These are phyloP conservation scores for Scedosporium minutisporum DNA, from an alignment of 2,329 filamentous ascomycete genomes.

Conservation along the genomic window DNA sequence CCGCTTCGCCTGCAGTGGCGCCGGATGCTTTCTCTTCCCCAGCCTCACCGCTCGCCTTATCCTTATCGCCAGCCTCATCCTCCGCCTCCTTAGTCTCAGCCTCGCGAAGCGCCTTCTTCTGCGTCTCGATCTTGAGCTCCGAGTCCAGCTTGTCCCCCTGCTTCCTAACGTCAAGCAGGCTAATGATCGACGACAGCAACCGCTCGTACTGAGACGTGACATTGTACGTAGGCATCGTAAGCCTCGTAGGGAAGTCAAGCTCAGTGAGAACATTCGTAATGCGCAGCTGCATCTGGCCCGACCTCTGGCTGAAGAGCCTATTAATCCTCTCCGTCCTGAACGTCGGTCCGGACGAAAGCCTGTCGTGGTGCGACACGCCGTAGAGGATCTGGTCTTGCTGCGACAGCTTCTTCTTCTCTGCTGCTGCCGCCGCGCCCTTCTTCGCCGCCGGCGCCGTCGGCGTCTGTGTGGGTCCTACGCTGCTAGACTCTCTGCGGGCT, in stretches of 20 bases:
- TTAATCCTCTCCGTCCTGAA: constrained; percentile 81
- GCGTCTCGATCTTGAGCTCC: constrained; percentile 54
- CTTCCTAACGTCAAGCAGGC: constrained; percentile 64
- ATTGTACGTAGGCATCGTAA: constrained; percentile 64
- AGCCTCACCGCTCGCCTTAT: constrained; percentile 5
- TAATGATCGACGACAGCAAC: constrained; percentile 57
- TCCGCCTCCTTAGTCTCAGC: constrained; percentile 10
- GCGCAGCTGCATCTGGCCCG: constrained; percentile 63
- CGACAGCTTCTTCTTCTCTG: constrained; percentile 59
- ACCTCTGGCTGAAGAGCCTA: constrained; percentile 70
- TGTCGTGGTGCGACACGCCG: constrained; percentile 77
- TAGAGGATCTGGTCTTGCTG: constrained; percentile 69
- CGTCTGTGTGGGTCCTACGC: constrained; percentile 21
- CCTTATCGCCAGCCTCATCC: constrained; percentile 5
- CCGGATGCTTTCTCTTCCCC: constrained; percentile 12
- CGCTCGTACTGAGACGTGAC: constrained; percentile 64
- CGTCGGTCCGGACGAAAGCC: constrained; percentile 73
- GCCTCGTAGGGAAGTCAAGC: constrained; percentile 58
- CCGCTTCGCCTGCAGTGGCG: not conserved
- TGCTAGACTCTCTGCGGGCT: constrained; percentile 34
- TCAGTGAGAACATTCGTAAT: constrained; percentile 65
- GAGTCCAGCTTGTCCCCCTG: constrained; percentile 65
- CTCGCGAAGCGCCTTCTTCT: constrained; percentile 44
- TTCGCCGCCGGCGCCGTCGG: constrained; percentile 21
- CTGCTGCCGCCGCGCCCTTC: constrained; percentile 19